Percentiles rank a stretch among this genome's conserved stretches.
These are phyloP conservation scores for Amanita rubescens DNA, from an alignment of 768 basidiomycete genomes.

Conservation along the genomic window DNA sequence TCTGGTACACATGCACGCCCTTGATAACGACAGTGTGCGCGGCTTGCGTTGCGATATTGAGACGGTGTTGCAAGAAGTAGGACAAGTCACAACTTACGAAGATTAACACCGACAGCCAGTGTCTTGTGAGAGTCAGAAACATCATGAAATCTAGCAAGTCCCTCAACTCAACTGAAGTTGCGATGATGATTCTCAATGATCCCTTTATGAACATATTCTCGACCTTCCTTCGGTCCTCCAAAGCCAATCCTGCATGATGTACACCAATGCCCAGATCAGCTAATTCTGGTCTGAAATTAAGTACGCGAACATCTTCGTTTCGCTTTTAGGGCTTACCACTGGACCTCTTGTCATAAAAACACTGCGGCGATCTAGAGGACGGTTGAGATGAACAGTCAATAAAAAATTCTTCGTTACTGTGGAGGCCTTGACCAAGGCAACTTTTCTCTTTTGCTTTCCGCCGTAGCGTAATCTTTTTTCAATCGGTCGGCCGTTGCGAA, in stretches of 20 bases:
- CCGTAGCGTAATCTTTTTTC: constrained; percentile 61
- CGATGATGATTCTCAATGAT: constrained; percentile 58
- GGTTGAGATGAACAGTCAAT: constrained; percentile 4
- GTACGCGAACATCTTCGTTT: neutral
- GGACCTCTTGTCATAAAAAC: constrained; percentile 64
- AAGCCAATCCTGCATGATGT: constrained; percentile 83
- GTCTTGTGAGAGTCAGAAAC: constrained; percentile 44
- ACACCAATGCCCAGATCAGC: constrained; percentile 74
- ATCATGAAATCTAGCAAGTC: neutral
- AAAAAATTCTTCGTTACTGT: constrained; percentile 28
- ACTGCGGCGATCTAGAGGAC: constrained; percentile 39
- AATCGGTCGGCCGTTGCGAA: constrained; percentile 69
- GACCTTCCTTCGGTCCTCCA: constrained; percentile 63
- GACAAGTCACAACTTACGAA: constrained; percentile 59
- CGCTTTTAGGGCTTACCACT: constrained; percentile 35
- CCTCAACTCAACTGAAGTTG: constrained; percentile 59
- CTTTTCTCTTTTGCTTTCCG: constrained; percentile 35
- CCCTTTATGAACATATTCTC: constrained; percentile 71
- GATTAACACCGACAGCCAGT: constrained; percentile 91
- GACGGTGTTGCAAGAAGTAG: neutral
- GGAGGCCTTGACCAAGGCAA: constrained; percentile 66
- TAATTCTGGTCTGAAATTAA: constrained; percentile 35
- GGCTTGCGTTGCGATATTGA: constrained; percentile 37
- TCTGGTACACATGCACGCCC: constrained; percentile 78
- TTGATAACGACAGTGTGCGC: constrained; percentile 93